A percentile compares a stretch with the other conserved stretches of the same genome.
phyloP scores from a whole-genome alignment of 306 rosid genomes.

The Vachellia collinsii region DNA sequence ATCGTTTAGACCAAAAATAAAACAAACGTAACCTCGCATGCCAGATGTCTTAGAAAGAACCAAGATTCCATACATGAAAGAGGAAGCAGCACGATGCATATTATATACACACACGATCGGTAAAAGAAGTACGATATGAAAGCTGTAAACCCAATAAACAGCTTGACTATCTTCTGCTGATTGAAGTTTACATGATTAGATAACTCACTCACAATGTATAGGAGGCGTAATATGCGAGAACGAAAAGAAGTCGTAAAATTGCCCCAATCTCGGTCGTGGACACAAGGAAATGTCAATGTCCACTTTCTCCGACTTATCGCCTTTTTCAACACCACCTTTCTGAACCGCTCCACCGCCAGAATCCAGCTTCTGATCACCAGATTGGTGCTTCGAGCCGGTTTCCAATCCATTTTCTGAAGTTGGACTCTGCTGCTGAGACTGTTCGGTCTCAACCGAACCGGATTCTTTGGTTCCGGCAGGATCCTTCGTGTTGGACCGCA shows the following conservation, averaged over 20 bases:
- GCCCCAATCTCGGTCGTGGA: conserved; percentile 86
- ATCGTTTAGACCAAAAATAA: neutral
- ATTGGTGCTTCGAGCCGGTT: conserved; percentile 30
- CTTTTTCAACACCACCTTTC: conserved; percentile 21
- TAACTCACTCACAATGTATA: conserved; percentile 70
- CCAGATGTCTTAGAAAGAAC: neutral
- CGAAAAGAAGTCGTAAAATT: conserved; percentile 91
- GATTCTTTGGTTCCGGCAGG: conserved; percentile 39
- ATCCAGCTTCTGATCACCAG: conserved; percentile 40
- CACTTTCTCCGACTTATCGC: conserved; percentile 44
- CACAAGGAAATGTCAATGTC: conserved; percentile 72
- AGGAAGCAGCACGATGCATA: neutral
- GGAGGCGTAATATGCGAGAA: conserved; percentile 89
- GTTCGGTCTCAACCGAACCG: conserved; percentile 41
- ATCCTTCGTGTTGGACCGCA: conserved; percentile 46
- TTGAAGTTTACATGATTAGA: neutral
- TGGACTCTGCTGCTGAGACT: conserved; percentile 24
- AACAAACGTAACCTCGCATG: neutral
- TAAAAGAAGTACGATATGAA: neutral
- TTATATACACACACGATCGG: neutral
- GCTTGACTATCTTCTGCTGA: neutral
- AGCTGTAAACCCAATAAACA: neutral
- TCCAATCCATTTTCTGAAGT: conserved; percentile 47
- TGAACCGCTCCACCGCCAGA: conserved; percentile 22
- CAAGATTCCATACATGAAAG: conserved; percentile 11